Evolutionary conservation across 2,329 filamentous ascomycete genomes (phyloP).

Genomic region (Zasmidium angulare): DNA sequence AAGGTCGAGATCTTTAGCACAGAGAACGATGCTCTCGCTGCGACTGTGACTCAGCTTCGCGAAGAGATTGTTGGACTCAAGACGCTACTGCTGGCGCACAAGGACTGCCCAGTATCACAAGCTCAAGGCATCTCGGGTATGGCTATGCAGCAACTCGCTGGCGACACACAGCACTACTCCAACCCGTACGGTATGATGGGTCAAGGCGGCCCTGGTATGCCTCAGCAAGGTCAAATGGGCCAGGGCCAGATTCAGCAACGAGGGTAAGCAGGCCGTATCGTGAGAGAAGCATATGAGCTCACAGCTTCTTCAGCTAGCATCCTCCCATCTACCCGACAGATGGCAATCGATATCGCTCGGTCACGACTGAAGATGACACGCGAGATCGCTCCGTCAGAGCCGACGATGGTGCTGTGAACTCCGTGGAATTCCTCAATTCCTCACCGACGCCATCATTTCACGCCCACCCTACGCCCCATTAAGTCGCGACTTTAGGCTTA

Average conservation of each 20-base stretch:
- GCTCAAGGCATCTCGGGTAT: conserved; percentile 68
- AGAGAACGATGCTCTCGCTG: conserved; percentile 84
- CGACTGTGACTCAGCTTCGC: conserved; percentile 78
- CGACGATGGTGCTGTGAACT: not conserved
- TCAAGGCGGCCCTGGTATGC: conserved; percentile 33
- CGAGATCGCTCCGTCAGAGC: no score
- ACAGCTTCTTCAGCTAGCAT: not conserved
- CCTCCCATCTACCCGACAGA: not conserved
- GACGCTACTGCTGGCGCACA: conserved; percentile 87
- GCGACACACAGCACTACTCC: conserved; percentile 42
- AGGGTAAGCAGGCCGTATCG: conserved; percentile 28
- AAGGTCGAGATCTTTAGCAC: conserved; percentile 92
- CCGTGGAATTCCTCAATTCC: not conserved
- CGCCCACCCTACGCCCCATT: not conserved
- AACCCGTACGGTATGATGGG: conserved; percentile 52
- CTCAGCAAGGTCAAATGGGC: conserved; percentile 33
- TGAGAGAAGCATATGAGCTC: no score
- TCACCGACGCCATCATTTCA: not conserved
- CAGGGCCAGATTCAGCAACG: conserved; percentile 36
- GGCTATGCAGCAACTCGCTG: conserved; percentile 52
- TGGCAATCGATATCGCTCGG: not conserved
- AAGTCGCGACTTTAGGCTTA: no score
- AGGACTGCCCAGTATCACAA: conserved; percentile 91
- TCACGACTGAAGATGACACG: no score
- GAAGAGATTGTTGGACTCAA: conserved; percentile 96